phyloP scores from a whole-genome alignment of 148 eudicot species.

The Rhododendron molle region DNA sequence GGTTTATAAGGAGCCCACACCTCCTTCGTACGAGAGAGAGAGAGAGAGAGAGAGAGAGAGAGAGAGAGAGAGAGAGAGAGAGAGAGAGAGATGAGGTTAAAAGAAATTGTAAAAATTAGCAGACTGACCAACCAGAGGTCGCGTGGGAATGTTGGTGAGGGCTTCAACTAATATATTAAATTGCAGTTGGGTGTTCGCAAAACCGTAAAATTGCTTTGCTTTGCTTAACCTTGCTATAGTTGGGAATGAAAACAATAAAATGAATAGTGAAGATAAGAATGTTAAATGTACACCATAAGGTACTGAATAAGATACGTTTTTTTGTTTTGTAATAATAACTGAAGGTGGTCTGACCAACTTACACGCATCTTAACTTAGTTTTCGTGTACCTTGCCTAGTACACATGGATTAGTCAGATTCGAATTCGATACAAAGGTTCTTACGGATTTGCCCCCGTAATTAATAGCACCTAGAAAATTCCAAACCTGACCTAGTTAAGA shows the following conservation, averaged over 20 bases:
- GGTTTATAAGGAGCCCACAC: slow-evolving; percentile 32
- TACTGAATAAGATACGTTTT: background rate
- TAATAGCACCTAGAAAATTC: background rate
- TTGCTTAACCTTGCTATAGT: background rate
- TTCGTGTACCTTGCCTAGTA: background rate
- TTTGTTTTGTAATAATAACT: too few species aligned
- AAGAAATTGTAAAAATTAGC: slow-evolving; percentile 3
- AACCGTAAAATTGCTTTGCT: background rate
- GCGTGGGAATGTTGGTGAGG: slow-evolving; percentile 35
- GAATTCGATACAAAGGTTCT: background rate
- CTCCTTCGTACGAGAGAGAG: background rate
- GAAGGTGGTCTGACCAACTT: too few species aligned
- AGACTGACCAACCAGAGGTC: slow-evolving; percentile 43
- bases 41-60: background rate
- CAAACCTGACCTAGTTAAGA: background rate
- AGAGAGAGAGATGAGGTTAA: background rate
- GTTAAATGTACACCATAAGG: background rate
- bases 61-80: background rate
- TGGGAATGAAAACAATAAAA: background rate
- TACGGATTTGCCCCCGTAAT: too few species aligned
- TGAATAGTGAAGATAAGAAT: background rate
- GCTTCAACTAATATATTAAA: slow-evolving; percentile 12
- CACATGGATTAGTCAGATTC: too few species aligned
- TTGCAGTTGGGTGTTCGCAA: background rate
- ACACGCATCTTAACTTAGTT: background rate